Evolutionary conservation across 2,329 filamentous ascomycete species (phyloP).

Genomic region (Colletotrichum theobromicola): DNA sequence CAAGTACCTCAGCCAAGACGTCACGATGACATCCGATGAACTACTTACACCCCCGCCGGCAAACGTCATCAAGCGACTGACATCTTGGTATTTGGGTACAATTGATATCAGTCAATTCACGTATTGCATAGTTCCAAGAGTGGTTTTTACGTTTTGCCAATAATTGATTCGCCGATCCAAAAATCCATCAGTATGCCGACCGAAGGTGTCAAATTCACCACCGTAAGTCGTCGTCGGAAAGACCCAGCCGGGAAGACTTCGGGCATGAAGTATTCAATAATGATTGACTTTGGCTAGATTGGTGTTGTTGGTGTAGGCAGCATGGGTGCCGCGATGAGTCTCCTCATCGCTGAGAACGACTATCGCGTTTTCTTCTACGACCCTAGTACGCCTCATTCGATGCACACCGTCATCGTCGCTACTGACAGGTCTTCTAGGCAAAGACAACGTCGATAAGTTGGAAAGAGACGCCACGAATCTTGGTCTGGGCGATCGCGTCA

Average conservation of each 20-base stretch:
- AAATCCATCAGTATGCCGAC: not conserved
- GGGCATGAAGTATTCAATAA: not conserved
- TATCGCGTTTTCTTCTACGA: constrained; percentile 61
- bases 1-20: not conserved
- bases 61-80: not conserved
- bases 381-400: constrained; percentile 35
- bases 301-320: constrained; percentile 63
- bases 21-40: not conserved
- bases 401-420: not conserved
- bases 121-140: not conserved
- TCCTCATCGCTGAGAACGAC: constrained; percentile 63
- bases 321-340: constrained; percentile 65
- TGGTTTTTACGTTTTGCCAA: not conserved
- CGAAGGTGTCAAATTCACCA: not conserved
- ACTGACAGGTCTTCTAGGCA: not conserved
- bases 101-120: not conserved
- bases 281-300: constrained; percentile 36
- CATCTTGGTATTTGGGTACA: not conserved
- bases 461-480: constrained; percentile 36
- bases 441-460: constrained; percentile 50
- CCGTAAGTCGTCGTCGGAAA: not conserved
- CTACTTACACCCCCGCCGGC: not conserved
- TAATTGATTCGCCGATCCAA: not conserved
- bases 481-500: constrained; percentile 31
- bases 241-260: too few species aligned